Evolutionary conservation across 2,329 filamentous ascomycete species (phyloP).

Genomic region (Ambrosiella xylebori): DNA sequence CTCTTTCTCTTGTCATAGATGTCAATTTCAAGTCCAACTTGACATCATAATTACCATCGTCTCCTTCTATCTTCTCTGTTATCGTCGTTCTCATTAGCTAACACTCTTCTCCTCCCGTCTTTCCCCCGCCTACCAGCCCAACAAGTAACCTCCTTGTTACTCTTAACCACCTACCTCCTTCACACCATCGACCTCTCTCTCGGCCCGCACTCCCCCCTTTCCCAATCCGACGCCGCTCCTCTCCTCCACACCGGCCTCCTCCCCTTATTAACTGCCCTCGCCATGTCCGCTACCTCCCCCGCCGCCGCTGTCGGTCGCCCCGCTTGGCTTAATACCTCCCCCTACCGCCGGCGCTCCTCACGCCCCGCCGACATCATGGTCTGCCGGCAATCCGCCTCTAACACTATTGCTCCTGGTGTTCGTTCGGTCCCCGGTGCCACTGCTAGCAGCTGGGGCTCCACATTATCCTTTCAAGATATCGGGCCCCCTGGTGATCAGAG

Average conservation of each 20-base stretch:
- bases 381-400: not conserved
- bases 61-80: too few species aligned
- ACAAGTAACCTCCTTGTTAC: slow-evolving; percentile 22
- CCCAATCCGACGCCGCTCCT: slow-evolving; percentile 23
- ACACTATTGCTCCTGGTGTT: too few species aligned
- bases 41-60: too few species aligned
- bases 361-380: slow-evolving; percentile 8
- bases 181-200: slow-evolving; percentile 24
- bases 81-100: not conserved
- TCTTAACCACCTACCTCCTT: slow-evolving; percentile 26
- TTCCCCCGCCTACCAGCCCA: slow-evolving; percentile 18
- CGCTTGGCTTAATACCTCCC: slow-evolving; percentile 25
- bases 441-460: too few species aligned
- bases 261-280: slow-evolving; percentile 21
- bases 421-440: too few species aligned
- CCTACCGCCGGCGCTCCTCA: slow-evolving; percentile 7
- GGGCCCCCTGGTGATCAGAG: not conserved
- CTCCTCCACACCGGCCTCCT: slow-evolving; percentile 26
- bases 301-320: slow-evolving; percentile 24
- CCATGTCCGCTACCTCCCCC: slow-evolving; percentile 23
- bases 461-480: not conserved
- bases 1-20: not conserved
- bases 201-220: slow-evolving; percentile 21
- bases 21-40: too few species aligned
- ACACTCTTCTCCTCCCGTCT: not conserved